Evolutionary conservation across 805 yeast genomes (phyloP), one percentile per base, ranked within the genome.

Genomic region (Monosporozyma aerobia): DNA sequence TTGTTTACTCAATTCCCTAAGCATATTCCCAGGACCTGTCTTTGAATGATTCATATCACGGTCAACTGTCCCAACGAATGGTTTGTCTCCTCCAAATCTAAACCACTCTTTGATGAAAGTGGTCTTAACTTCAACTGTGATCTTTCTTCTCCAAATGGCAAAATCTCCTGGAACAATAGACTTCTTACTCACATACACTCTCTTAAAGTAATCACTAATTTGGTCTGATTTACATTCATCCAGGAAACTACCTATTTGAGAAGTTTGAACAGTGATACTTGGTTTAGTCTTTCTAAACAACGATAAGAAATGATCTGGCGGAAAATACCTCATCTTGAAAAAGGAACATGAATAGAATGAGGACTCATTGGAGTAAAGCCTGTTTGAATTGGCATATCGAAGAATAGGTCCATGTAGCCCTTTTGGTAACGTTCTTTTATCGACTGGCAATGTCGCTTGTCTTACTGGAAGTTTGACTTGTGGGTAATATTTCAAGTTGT

Each of bases 271-370:
- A 32, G 57, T 57, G 14, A 64, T 40, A 3, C 64, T 62, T 8
- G 72, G 72, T 48, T 56, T 61, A 16, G 64, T 57, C 52, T 67
- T 66, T 27, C 69, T 58, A 48, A 64, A 63, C 30, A 63, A 10
- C 2, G 62, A 56, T 23, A 65, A 45, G 49, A 67, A 62, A 50
- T 67, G 70, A 16, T 57, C 57, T 6, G 63, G 58, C 27, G 72
- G 71, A 47, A 57, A 62, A 51, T 57, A 68, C 30, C 50, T 48
- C 25, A 68, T 39, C 11, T 50, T 46, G 52, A 68, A 61, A 39
- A 53, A 64, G 19, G 56, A 51, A 43, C 68, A 58, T 3, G 51
- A 56, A 49, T 59, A 63, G 5, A 61, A 60, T 16, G 29, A 50
- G 27, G 65, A 51, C 23, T 61, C 60, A 8, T 43, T 49, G 2